phyloP scores from a whole-genome alignment of 2,329 filamentous ascomycete species.

The Ploettnerulaceae sp. region DNA sequence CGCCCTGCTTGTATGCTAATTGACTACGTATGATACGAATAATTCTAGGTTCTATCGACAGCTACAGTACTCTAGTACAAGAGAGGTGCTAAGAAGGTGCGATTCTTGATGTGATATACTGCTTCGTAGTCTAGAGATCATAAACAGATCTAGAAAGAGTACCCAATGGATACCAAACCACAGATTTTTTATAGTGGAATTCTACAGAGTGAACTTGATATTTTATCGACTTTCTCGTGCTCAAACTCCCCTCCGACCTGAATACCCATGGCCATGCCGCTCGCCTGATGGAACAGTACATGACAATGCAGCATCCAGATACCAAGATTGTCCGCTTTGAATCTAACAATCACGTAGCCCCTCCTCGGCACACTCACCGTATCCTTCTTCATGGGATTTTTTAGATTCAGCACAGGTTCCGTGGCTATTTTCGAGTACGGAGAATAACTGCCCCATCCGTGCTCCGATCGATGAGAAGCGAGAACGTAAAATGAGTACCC shows the following conservation, averaged over 20 bases:
- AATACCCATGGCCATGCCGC: slow-evolving; percentile 40
- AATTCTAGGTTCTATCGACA: no score
- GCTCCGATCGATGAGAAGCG: slow-evolving; percentile 15
- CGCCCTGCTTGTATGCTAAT: no score
- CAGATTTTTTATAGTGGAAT: no score
- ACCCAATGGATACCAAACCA: no score
- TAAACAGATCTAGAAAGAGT: no score
- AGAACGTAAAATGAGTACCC: slow-evolving; percentile 47
- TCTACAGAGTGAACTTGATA: no score
- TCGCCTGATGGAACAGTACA: slow-evolving; percentile 37
- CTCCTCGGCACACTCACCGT: slow-evolving; percentile 37
- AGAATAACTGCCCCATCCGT: slow-evolving; percentile 20
- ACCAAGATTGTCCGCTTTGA: slow-evolving; percentile 45
- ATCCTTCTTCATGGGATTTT: slow-evolving; percentile 48
- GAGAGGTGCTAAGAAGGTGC: no score
- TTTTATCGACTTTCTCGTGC: slow-evolving; percentile 9
- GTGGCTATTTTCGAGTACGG: slow-evolving; percentile 13
- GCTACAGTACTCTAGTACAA: no score
- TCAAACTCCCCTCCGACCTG: slow-evolving; percentile 13
- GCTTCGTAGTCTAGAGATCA: no score
- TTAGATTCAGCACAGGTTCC: slow-evolving; percentile 27
- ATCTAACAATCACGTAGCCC: slow-evolving; percentile 43
- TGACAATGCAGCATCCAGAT: slow-evolving; percentile 49
- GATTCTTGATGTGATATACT: no score
- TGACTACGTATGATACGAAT: no score